A percentile compares a stretch with the other conserved stretches of the same genome.
Evolutionary conservation across 208 protist species (phyloP).

Genomic region (Leishmania braziliensis): DNA sequence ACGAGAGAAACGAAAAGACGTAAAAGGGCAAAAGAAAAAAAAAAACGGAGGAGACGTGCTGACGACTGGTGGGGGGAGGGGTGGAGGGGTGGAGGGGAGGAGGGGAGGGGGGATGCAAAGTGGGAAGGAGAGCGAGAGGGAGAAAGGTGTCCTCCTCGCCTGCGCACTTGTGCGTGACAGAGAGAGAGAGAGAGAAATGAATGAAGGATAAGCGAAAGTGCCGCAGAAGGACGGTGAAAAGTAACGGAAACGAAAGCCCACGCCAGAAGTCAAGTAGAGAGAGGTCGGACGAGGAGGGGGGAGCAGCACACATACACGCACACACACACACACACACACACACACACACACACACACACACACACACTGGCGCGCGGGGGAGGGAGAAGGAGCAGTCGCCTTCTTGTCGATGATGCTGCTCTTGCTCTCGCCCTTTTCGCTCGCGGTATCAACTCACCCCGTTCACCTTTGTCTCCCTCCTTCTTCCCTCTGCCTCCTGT

Average conservation of each 20-base stretch:
- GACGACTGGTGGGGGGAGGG: background rate
- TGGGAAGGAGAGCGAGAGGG: background rate
- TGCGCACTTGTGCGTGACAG: background rate
- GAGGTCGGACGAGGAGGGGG: background rate
- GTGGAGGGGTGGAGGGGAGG: too few relatives aligned
- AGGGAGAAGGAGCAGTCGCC: background rate
- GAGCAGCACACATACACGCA: background rate
- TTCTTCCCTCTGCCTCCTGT: background rate
- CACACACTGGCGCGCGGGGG: background rate
- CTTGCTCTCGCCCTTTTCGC: background rate
- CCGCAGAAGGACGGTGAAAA: background rate
- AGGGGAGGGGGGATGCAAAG: too few relatives aligned
- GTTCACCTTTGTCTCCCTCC: background rate
- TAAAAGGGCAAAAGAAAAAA: background rate
- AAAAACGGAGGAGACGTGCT: background rate
- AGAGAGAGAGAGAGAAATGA: background rate
- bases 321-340: background rate
- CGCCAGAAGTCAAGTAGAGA: background rate
- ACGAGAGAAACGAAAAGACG: background rate
- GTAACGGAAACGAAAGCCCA: background rate
- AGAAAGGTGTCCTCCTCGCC: background rate
- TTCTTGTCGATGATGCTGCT: background rate
- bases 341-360: too few relatives aligned
- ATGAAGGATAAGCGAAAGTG: background rate
- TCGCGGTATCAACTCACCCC: background rate